A percentile compares a stretch with the other conserved stretches of the same genome.
These are phyloP conservation scores for Pseudisothecium myosuroides DNA, from an alignment of 225 moss, liverwort and hornwort species.

Conservation along the genomic window DNA sequence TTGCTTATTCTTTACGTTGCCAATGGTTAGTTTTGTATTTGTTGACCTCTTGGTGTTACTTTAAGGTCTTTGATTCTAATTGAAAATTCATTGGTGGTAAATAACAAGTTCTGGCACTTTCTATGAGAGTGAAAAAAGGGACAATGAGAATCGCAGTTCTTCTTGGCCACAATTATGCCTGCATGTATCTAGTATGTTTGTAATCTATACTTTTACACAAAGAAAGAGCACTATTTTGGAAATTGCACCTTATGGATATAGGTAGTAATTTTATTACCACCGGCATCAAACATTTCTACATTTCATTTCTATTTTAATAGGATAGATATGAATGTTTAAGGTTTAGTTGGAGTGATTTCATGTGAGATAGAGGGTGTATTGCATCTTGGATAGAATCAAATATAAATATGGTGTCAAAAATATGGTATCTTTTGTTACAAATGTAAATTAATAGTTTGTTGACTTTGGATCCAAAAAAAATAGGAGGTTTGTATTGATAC, in stretches of 20 bases:
- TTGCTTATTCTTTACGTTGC: neutral
- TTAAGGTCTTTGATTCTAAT: neutral
- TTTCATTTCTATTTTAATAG: neutral
- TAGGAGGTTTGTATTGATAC: neutral
- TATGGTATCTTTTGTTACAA: too few species aligned
- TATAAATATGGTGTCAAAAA: neutral
- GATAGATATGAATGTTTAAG: neutral
- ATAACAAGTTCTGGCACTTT: neutral
- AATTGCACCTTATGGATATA: too few species aligned
- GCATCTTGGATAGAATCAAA: neutral
- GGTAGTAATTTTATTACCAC: neutral
- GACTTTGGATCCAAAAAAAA: too few species aligned
- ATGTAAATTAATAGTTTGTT: too few species aligned
- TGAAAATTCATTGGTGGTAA: neutral
- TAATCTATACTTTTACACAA: too few species aligned
- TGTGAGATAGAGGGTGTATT: too few species aligned
- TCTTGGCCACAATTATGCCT: accelerated
- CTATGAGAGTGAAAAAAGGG: accelerated
- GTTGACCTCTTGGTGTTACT: neutral
- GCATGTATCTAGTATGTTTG: neutral
- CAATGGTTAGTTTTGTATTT: neutral
- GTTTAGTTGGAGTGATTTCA: accelerated
- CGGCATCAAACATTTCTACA: neutral
- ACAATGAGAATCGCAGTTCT: accelerated
- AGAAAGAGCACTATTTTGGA: neutral